Evolutionary conservation across 495 filamentous ascomycete species (phyloP).

Genomic region (Pyronema domesticum): DNA sequence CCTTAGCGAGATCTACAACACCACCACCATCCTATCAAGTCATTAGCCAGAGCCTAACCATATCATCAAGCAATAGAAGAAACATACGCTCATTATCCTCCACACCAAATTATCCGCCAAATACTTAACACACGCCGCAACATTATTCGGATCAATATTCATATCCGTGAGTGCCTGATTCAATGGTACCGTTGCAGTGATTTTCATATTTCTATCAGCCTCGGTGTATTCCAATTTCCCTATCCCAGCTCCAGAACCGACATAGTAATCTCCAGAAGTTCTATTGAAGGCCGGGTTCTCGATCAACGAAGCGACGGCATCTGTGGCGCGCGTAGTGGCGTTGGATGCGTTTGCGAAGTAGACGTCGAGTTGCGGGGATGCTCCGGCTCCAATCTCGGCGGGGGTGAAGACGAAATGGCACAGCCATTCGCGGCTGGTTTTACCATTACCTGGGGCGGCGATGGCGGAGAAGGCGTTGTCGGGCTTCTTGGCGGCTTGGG

Average conservation of each 20-base stretch:
- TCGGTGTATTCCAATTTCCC: not conserved
- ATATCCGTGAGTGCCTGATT: conserved; percentile 14
- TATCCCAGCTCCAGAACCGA: conserved; percentile 12
- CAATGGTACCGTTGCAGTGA: conserved; percentile 20
- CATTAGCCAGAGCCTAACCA: no score
- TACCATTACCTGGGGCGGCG: no score
- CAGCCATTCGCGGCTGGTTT: not conserved
- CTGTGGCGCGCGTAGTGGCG: conserved; percentile 2
- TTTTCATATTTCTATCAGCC: not conserved
- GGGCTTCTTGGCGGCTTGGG: not conserved
- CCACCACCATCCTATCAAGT: no score
- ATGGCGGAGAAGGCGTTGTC: not conserved
- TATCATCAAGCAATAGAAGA: not conserved
- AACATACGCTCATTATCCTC: conserved; percentile 16
- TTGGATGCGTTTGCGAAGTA: conserved; percentile 12
- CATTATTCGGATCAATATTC: conserved; percentile 6
- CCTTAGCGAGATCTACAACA: not conserved
- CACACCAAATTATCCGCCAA: conserved; percentile 13
- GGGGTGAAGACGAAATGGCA: conserved; percentile 1
- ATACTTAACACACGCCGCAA: conserved; percentile 6
- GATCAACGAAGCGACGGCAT: conserved; percentile 11
- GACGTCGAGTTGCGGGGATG: conserved; percentile 5
- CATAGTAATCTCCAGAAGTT: conserved; percentile 1
- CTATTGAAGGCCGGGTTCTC: not conserved
- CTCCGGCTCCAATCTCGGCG: not conserved